Percentiles rank a stretch among this genome's conserved stretches.
These are phyloP conservation scores for Hordeum pubiflorum DNA, from an alignment of 202 grass and related monocot genomes.

Conservation along the genomic window DNA sequence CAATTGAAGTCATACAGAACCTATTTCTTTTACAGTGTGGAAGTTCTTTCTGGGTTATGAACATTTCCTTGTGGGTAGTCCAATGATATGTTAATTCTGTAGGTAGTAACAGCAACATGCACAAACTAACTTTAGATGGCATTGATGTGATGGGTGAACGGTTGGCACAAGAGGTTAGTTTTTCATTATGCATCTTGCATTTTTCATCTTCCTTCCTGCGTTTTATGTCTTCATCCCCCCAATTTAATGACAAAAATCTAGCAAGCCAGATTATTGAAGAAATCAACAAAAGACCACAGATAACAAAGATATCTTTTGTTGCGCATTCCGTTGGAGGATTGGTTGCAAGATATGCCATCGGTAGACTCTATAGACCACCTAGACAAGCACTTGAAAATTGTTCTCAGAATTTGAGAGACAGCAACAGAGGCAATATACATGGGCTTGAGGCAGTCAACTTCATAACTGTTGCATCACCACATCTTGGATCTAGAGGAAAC, in stretches of 20 bases:
- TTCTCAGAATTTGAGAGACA: conserved; percentile 33
- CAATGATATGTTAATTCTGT: conserved; percentile 20
- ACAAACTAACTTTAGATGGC: conserved; percentile 85
- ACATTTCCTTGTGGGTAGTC: background rate
- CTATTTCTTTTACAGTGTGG: background rate
- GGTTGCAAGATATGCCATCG: conserved; percentile 90
- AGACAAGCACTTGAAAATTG: conserved; percentile 28
- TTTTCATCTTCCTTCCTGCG: background rate
- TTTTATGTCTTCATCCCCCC: conserved; percentile 7
- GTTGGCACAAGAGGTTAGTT: conserved; percentile 78
- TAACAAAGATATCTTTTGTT: conserved; percentile 92
- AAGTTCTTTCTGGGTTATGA: background rate
- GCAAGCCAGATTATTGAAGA: conserved; percentile 62
- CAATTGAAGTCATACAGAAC: background rate
- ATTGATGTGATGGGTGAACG: conserved; percentile 98
- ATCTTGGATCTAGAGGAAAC: conserved; percentile 99
- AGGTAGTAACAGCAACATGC: conserved; percentile 87
- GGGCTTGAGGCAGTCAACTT: conserved; percentile 92
- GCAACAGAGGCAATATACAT: conserved; percentile 49
- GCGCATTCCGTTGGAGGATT: conserved; percentile 92
- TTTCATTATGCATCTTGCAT: conserved; percentile 4
- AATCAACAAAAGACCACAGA: conserved; percentile 50
- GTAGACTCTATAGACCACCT: conserved; percentile 61
- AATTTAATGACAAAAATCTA: conserved; percentile 36
- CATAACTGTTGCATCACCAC: conserved; percentile 81